Evolutionary conservation across 202 grass and related monocot species (phyloP).

Genomic region (Elaeis oleifera): DNA sequence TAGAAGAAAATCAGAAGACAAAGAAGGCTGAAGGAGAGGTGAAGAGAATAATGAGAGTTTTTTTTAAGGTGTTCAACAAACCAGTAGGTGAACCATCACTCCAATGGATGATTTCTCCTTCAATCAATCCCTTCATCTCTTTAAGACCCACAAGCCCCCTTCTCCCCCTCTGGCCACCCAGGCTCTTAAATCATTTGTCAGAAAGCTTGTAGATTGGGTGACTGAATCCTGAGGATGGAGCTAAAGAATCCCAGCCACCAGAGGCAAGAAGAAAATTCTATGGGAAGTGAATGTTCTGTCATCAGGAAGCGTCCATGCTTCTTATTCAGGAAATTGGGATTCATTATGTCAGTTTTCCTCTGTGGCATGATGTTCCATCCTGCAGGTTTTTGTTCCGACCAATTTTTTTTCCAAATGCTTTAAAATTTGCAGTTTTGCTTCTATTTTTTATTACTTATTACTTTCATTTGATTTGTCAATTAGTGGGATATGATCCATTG

Average conservation of each 20-base stretch:
- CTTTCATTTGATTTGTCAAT: background rate
- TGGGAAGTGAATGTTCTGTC: background rate
- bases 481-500: constrained; percentile 79
- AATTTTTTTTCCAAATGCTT: background rate
- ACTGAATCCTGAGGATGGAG: constrained; percentile 1
- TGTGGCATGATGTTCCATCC: constrained; percentile 35
- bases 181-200: background rate
- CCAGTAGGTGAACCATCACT: constrained; percentile 10
- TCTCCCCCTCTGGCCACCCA: no score
- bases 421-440: background rate
- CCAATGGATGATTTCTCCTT: background rate
- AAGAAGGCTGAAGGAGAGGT: constrained; percentile 1
- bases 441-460: background rate
- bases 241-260: background rate
- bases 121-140: background rate
- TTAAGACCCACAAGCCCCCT: background rate
- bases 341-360: constrained; percentile 15
- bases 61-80: background rate
- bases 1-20: constrained; percentile 22
- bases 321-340: background rate
- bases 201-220: background rate
- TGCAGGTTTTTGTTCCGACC: constrained; percentile 30
- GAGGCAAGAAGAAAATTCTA: background rate
- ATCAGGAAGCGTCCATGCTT: background rate
- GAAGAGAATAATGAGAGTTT: constrained; percentile 7